A percentile compares a stretch with the other conserved stretches of the same genome.
Evolutionary conservation across 805 yeast genomes (phyloP).

Genomic region (Ogataea corticis): DNA sequence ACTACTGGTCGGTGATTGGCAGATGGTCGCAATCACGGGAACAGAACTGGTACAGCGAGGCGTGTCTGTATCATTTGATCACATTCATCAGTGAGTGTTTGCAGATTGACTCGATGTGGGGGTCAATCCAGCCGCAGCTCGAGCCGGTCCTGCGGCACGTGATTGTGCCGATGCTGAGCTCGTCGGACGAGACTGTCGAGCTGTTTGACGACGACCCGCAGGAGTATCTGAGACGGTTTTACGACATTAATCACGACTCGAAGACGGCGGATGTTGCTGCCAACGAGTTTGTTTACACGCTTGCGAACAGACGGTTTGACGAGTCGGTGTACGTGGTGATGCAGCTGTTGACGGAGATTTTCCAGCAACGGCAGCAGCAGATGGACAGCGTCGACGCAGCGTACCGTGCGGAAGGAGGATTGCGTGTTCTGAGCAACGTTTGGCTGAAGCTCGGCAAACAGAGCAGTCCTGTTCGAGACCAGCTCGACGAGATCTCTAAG

Average conservation of each 20-base stretch:
- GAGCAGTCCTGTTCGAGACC: conserved; percentile 53
- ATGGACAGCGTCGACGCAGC: conserved; percentile 41
- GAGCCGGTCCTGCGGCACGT: conserved; percentile 67
- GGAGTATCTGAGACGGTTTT: conserved; percentile 75
- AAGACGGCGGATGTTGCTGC: conserved; percentile 53
- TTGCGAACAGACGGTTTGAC: conserved; percentile 20
- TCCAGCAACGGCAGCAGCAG: conserved; percentile 37
- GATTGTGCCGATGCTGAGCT: conserved; percentile 73
- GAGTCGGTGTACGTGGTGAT: conserved; percentile 54
- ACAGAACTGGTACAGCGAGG: conserved; percentile 62
- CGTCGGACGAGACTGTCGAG: conserved; percentile 66
- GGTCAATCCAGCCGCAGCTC: conserved; percentile 60
- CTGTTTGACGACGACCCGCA: conserved; percentile 83
- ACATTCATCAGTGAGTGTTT: conserved; percentile 60
- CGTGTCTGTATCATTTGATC: conserved; percentile 62
- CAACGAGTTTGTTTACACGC: conserved; percentile 38
- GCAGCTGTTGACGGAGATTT: conserved; percentile 50
- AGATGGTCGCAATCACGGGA: conserved; percentile 57
- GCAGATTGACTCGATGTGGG: conserved; percentile 60
- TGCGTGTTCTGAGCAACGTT: conserved; percentile 72
- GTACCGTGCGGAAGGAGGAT: conserved; percentile 68
- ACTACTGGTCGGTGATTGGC: conserved; percentile 62
- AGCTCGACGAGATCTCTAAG: conserved; percentile 63
- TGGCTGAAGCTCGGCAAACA: conserved; percentile 53
- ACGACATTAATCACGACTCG: conserved; percentile 54